Conservation (phyloP, 305 asterid species). For the Fraxinus albicans region DNA sequence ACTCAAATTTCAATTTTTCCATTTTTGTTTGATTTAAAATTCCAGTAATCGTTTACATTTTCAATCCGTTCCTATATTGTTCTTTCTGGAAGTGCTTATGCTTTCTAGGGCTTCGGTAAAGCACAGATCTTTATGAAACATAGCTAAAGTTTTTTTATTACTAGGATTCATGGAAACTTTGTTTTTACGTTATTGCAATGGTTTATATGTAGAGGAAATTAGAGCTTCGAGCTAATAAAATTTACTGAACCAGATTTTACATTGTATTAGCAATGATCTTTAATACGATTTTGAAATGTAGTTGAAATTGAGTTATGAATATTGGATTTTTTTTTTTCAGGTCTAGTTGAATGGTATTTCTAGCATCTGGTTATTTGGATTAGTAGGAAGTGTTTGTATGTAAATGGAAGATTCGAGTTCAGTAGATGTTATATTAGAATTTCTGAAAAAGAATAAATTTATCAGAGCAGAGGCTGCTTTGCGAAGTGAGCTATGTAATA, state of each 20-base stretch:
- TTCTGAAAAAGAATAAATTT: constrained; percentile 68
- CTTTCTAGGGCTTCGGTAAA: constrained; percentile 48
- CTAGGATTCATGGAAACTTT: constrained; percentile 30
- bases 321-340: constrained; percentile 32
- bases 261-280: not conserved
- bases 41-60: constrained; percentile 28
- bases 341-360: constrained; percentile 38
- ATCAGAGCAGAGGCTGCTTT: constrained; percentile 85
- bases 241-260: not conserved
- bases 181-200: not conserved
- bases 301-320: constrained; percentile 7
- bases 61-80: constrained; percentile 3
- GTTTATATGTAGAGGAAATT: not conserved
- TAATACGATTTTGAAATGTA: constrained; percentile 14
- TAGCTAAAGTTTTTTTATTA: constrained; percentile 20
- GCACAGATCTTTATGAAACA: constrained; percentile 45
- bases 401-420: constrained; percentile 74
- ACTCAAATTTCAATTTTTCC: constrained; percentile 17
- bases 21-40: not conserved
- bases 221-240: constrained; percentile 9
- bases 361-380: constrained; percentile 28
- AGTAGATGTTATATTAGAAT: constrained; percentile 75
- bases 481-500: constrained; percentile 65
- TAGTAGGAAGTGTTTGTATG: constrained; percentile 23
- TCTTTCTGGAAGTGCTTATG: constrained; percentile 19